A percentile compares a stretch with the other conserved stretches of the same genome.
These are phyloP conservation scores for Kwoniella dendrophila DNA, from an alignment of 768 basidiomycete species.

Conservation along the genomic window DNA sequence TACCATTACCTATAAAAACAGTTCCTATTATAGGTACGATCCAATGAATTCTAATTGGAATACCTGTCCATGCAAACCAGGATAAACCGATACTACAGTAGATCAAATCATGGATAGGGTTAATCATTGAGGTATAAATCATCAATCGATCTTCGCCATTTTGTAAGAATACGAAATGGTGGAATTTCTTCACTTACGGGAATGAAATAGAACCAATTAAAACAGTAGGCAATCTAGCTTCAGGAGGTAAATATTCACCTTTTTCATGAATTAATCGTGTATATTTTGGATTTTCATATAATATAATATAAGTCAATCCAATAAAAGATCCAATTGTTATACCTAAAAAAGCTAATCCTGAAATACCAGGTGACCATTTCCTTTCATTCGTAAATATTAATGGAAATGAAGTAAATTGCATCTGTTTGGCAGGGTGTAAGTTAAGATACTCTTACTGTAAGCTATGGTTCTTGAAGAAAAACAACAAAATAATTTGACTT, in stretches of 20 bases:
- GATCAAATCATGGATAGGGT: too few relatives aligned
- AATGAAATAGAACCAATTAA: constrained; percentile 10
- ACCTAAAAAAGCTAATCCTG: constrained; percentile 54
- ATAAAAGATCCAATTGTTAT: constrained; percentile 46
- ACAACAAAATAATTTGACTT: too few relatives aligned
- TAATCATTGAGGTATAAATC: too few relatives aligned
- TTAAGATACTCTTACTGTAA: too few relatives aligned
- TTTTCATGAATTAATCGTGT: constrained; percentile 31
- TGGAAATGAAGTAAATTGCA: constrained; percentile 55
- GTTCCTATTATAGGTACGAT: background rate
- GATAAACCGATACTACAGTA: background rate
- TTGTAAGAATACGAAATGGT: background rate
- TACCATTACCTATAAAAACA: background rate
- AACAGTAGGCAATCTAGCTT: constrained; percentile 53
- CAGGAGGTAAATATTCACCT: constrained; percentile 53
- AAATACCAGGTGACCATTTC: constrained; percentile 56
- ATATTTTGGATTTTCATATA: constrained; percentile 52
- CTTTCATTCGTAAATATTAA: constrained; percentile 54
- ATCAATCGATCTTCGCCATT: background rate
- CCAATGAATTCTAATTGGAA: background rate
- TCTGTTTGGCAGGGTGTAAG: constrained; percentile 26
- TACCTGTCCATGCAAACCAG: background rate
- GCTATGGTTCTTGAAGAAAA: too few relatives aligned
- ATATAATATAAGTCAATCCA: constrained; percentile 35
- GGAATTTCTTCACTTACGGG: too few relatives aligned